Percentiles rank a stretch among this genome's conserved stretches.
These are phyloP conservation scores for Copromyces sp. DNA, from an alignment of 495 filamentous ascomycete species.

Conservation along the genomic window DNA sequence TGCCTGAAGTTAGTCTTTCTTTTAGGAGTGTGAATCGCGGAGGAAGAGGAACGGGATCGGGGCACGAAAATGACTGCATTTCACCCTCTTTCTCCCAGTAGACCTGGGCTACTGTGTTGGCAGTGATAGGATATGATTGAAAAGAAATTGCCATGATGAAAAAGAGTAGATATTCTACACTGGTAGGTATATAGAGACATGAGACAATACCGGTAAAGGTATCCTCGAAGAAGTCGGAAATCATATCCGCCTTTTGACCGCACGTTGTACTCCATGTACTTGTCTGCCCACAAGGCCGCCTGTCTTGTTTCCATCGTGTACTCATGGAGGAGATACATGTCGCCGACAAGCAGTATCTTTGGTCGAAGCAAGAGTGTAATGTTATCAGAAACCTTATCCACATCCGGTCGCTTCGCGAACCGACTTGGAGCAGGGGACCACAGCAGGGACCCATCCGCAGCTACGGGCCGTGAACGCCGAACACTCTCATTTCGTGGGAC, in stretches of 20 bases:
- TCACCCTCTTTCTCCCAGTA: conserved; percentile 5
- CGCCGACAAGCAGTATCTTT: background rate
- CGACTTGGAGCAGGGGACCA: background rate
- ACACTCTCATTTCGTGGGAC: conserved; percentile 10
- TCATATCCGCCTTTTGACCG: background rate
- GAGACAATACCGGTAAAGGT: background rate
- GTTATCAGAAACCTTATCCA: background rate
- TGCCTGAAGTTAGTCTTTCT: conserved; percentile 45
- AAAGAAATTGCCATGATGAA: conserved; percentile 13
- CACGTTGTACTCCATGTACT: background rate
- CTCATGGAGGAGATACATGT: background rate
- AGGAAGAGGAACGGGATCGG: conserved; percentile 46
- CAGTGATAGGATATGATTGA: conserved; percentile 7
- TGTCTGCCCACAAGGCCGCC: background rate
- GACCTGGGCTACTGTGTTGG: background rate
- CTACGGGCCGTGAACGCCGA: conserved; percentile 18
- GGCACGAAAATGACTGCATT: conserved; percentile 6
- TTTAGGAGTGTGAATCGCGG: conserved; percentile 65
- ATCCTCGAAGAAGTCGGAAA: background rate
- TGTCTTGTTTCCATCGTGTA: background rate
- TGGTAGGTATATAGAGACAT: background rate
- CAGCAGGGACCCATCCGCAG: conserved; percentile 5
- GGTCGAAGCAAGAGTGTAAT: background rate
- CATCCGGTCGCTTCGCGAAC: background rate
- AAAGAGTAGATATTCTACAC: background rate